phyloP scores from a whole-genome alignment of 495 filamentous ascomycete species.

The Podospora didyma region DNA sequence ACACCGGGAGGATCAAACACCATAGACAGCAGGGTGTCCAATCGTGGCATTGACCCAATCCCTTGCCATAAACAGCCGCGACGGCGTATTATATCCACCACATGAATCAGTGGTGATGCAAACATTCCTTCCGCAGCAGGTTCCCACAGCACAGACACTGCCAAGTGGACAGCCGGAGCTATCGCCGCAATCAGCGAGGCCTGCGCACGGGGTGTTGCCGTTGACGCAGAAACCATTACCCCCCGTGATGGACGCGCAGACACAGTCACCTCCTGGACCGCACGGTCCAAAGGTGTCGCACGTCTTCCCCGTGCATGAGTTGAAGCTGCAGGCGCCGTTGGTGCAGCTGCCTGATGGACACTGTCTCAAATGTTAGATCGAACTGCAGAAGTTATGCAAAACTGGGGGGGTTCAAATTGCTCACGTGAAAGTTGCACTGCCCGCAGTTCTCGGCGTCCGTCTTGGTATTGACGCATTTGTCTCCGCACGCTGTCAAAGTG shows the following conservation, averaged over 20 bases:
- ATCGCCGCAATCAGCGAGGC: slow-evolving; percentile 13
- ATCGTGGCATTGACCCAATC: background rate
- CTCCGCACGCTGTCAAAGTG: slow-evolving; percentile 2
- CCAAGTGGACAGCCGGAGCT: slow-evolving; percentile 17
- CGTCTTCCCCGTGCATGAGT: slow-evolving; percentile 11
- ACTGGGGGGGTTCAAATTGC: background rate
- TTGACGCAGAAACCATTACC: slow-evolving; percentile 18
- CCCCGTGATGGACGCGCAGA: slow-evolving; percentile 14
- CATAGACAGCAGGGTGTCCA: background rate
- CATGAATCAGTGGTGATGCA: slow-evolving; percentile 15
- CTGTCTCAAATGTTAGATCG: background rate
- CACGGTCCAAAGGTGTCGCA: slow-evolving; percentile 28
- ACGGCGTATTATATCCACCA: slow-evolving; percentile 10
- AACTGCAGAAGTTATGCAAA: too few species aligned
- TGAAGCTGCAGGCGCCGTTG: slow-evolving; percentile 19
- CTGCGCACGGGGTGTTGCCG: slow-evolving; percentile 15
- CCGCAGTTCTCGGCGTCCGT: slow-evolving; percentile 11
- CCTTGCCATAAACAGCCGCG: slow-evolving; percentile 1
- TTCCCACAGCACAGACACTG: slow-evolving; percentile 17
- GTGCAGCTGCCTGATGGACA: slow-evolving; percentile 9
- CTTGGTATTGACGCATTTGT: slow-evolving; percentile 11
- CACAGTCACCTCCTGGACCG: slow-evolving; percentile 11
- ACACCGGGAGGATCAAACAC: too few species aligned
- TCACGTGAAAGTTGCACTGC: slow-evolving; percentile 3
- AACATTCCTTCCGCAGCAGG: slow-evolving; percentile 17